phyloP scores from a whole-genome alignment of 1,284 basidiomycete genomes.

The Puccinia triticina region DNA sequence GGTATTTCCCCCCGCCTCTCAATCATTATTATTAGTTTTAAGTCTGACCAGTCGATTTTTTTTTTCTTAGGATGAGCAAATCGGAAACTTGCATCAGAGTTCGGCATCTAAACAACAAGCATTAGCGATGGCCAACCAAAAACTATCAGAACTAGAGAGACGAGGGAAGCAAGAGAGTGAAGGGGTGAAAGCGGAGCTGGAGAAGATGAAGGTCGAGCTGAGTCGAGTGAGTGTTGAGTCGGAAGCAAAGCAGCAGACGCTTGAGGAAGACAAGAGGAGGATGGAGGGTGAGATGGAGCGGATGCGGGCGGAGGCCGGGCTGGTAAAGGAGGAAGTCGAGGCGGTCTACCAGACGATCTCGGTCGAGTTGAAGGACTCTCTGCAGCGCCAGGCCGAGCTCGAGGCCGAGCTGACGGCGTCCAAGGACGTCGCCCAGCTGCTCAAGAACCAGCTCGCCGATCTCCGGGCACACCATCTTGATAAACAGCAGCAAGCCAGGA shows the following conservation, averaged over 20 bases:
- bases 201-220: conserved; percentile 5
- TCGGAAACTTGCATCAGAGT: conserved; percentile 39
- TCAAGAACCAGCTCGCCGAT: conserved; percentile 24
- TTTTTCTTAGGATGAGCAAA: conserved; percentile 45
- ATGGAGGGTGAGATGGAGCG: conserved; percentile 22
- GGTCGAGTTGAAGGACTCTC: conserved; percentile 22
- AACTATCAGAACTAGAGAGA: conserved; percentile 32
- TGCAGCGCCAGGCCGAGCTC: background rate
- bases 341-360: conserved; percentile 2
- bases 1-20: background rate
- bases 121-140: conserved; percentile 40
- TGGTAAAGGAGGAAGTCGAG: conserved; percentile 28
- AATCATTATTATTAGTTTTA: too few species aligned
- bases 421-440: conserved; percentile 13
- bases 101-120: conserved; percentile 43
- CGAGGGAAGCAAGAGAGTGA: conserved; percentile 34
- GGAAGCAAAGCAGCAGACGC: background rate
- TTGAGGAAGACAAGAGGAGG: background rate
- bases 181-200: conserved; percentile 1
- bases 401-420: background rate
- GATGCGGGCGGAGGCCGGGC: conserved; percentile 11
- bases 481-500: background rate
- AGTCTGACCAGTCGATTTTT: background rate
- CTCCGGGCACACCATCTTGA: conserved; percentile 7
- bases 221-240: background rate